Evolutionary conservation across 169 alveolate genomes (phyloP), one percentile per base, ranked within the genome.

Genomic region (Eimeria tenella): DNA sequence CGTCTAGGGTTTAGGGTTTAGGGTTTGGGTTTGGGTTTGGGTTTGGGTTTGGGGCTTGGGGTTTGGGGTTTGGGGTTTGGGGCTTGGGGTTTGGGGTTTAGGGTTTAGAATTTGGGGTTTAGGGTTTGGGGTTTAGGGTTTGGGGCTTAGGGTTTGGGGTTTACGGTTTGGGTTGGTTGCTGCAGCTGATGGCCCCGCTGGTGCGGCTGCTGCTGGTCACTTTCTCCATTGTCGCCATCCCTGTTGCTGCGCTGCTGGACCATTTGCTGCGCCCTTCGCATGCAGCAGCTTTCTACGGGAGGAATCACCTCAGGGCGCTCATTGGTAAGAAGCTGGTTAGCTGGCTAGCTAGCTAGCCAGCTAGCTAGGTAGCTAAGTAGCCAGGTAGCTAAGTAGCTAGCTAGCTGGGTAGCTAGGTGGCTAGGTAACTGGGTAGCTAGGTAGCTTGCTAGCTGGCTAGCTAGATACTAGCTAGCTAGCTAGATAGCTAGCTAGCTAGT

Each of bases 241-340:
- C 95, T 49, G 53, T 81, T 77, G 60, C 81, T 23, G 65, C 50
- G 84, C 86, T 93, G 25, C 88, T 93, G 17, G 95, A 93, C 81
- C 60, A 74, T 8, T 23, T 58, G 58, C 68, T 93, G 87, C 42
- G 10, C 50, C 56, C 70, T 9, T 23, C 56, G 56, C 25, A 87
- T 8, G 58, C 56, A n/a, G 52, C 83, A 10, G 31, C 23, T 7
- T 74, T 73, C 60, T 89, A 74, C 55, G 94, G 73, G 6, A 23
- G 94, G 58, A 49, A 83, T 23, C 88, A 89, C 23, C 94, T 89
- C 31, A 53, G 77, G 23, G 94, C 94, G 0, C 84, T 89, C n/a
- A 89, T 89, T n/a, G 79, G 93, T 65, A 3, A 4, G 91, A 9
- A 17, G 68, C 68, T 58, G 19, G 3, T 17, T 58, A 58, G 68